These are phyloP conservation scores for Prunus padus DNA, from an alignment of 306 rosid species.

Conservation along the genomic window DNA sequence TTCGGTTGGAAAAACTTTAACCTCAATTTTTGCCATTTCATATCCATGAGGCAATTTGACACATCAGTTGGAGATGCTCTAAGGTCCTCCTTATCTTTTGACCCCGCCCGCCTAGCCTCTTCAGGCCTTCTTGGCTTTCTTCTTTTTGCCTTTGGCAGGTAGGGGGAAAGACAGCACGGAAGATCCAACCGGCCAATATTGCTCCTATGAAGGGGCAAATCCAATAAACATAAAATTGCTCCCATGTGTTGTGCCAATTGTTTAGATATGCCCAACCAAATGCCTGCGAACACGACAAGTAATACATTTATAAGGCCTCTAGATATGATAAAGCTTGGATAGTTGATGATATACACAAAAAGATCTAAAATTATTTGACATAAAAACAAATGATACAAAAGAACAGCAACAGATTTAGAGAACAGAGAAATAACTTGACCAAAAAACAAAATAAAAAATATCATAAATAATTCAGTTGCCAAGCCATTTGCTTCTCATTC, in stretches of 20 bases:
- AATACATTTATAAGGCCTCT: slow-evolving; percentile 5
- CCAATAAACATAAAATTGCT: slow-evolving; percentile 85
- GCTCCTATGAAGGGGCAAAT: slow-evolving; percentile 75
- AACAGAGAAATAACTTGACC: background rate
- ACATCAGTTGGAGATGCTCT: no score
- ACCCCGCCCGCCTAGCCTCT: background rate
- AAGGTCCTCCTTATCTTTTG: background rate
- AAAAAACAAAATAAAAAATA: background rate
- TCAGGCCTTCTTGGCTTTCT: slow-evolving; percentile 60
- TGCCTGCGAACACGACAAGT: slow-evolving; percentile 46
- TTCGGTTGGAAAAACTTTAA: no score
- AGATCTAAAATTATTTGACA: background rate
- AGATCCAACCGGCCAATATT: slow-evolving; percentile 70
- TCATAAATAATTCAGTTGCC: background rate
- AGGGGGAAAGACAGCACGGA: slow-evolving; percentile 57
- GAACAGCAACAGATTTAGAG: background rate
- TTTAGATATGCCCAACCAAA: slow-evolving; percentile 87
- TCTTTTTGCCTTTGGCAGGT: slow-evolving; percentile 11
- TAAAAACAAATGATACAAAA: background rate
- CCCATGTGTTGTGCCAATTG: slow-evolving; percentile 80
- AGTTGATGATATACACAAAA: background rate
- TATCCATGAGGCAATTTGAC: no score
- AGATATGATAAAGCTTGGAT: background rate
- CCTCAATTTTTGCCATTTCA: no score
- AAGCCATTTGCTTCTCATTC: background rate